These are phyloP conservation scores for Phytophthora kernoviae DNA, from an alignment of 352 stramenopile species.

Conservation along the genomic window DNA sequence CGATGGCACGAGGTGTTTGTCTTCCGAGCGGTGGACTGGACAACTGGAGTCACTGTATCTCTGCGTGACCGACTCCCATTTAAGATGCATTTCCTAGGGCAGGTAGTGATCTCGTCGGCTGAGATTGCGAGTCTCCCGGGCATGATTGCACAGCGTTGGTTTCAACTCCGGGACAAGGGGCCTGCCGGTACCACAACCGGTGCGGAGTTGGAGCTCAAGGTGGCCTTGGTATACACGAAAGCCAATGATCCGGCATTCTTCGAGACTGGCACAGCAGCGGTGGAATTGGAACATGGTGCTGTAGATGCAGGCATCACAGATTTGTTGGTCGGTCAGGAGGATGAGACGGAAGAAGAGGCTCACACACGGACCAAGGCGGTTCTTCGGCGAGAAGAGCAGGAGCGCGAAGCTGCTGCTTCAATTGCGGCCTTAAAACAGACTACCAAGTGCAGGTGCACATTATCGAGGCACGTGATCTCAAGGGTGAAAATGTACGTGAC, in stretches of 20 bases:
- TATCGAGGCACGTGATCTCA: conserved; percentile 88
- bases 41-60: conserved; percentile 62
- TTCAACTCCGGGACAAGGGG: conserved; percentile 55
- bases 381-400: conserved; percentile 52
- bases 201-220: conserved; percentile 69
- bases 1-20: conserved; percentile 81
- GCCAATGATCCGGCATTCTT: conserved; percentile 53
- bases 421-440: conserved; percentile 66
- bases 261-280: conserved; percentile 16
- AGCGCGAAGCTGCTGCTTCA: conserved; percentile 49
- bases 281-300: conserved; percentile 18
- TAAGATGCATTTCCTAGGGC: conserved; percentile 74
- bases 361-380: conserved; percentile 30
- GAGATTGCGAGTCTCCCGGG: conserved; percentile 60
- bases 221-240: conserved; percentile 69
- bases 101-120: conserved; percentile 57
- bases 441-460: conserved; percentile 88
- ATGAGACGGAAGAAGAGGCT: conserved; percentile 76
- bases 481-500: conserved; percentile 78
- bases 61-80: conserved; percentile 75
- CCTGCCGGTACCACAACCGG: conserved; percentile 39
- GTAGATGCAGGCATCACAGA: conserved; percentile 18
- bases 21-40: conserved; percentile 74
- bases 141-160: conserved; percentile 68
- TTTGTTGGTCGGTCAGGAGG: conserved; percentile 66